A percentile compares a stretch with the other conserved stretches of the same genome.
Conservation (phyloP, 495 filamentous ascomycete species). For the Chaetomium cochliodes region DNA sequence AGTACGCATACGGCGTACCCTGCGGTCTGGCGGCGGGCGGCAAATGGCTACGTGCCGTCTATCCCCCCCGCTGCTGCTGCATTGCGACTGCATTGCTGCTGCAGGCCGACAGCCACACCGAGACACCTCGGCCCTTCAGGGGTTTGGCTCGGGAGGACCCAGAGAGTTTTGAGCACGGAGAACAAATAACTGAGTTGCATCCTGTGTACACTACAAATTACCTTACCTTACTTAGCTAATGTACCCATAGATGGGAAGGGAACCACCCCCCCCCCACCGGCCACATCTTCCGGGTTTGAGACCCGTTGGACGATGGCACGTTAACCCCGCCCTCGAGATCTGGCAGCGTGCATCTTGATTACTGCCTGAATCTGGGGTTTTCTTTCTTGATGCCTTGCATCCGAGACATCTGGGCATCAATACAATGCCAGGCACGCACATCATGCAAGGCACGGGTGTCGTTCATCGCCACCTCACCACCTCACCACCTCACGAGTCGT, state of each 20-base stretch:
- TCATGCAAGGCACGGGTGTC: not conserved
- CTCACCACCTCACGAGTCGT: too few relatives aligned
- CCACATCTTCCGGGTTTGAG: not conserved
- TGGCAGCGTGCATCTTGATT: not conserved
- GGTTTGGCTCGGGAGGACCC: not conserved
- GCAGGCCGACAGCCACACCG: conserved; percentile 7
- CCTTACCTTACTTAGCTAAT: too few relatives aligned
- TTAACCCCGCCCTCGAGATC: not conserved
- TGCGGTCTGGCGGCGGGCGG: conserved; percentile 1
- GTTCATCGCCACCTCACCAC: not conserved
- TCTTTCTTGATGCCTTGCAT: conserved; percentile 1
- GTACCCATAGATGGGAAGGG: not conserved
- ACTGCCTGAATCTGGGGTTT: not conserved
- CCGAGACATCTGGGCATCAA: conserved; percentile 4
- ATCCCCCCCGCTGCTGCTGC: not conserved
- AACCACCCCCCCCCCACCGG: not conserved
- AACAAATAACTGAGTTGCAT: too few relatives aligned
- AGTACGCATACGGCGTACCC: not conserved
- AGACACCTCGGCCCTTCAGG: not conserved
- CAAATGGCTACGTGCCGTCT: not conserved
- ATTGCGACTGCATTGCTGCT: not conserved
- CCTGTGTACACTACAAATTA: too few relatives aligned
- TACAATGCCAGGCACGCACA: conserved; percentile 1
- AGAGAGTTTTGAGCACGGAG: not conserved
- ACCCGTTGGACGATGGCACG: not conserved